Percentiles rank a stretch among this genome's conserved stretches.
Conservation (phyloP, 176 grass and related monocot species). For the Musa troglodytarum region DNA sequence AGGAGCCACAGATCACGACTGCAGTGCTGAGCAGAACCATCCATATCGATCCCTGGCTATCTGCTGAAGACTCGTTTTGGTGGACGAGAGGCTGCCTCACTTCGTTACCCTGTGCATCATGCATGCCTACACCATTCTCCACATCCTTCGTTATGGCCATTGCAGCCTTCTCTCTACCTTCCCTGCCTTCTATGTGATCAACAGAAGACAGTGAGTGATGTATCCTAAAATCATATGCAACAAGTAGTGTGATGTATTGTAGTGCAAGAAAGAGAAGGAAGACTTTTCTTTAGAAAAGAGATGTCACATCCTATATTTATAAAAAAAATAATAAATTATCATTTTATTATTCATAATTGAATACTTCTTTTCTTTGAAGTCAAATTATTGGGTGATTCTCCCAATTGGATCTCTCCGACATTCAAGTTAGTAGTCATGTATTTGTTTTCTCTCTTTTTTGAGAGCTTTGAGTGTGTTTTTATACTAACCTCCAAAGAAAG, state of each 20-base stretch:
- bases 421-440: too few species aligned
- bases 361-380: too few species aligned
- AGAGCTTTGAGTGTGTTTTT: too few species aligned
- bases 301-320: too few species aligned
- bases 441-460: too few species aligned
- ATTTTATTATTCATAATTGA: too few species aligned
- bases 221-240: too few species aligned
- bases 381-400: too few species aligned
- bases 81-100: constrained; percentile 18
- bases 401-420: too few species aligned
- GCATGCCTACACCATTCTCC: constrained; percentile 3
- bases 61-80: neutral
- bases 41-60: constrained; percentile 15
- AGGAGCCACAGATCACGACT: constrained; percentile 71
- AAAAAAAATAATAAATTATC: too few species aligned
- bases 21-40: constrained; percentile 49
- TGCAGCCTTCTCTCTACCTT: neutral
- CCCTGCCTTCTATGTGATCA: neutral
- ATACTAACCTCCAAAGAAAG: too few species aligned
- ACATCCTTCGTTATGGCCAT: constrained; percentile 21
- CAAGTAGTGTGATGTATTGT: neutral
- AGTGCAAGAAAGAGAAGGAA: neutral
- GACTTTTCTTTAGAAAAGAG: neutral
- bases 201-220: neutral
- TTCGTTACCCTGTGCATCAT: constrained; percentile 15